These are phyloP conservation scores for Pseudogymnoascus sp. DNA, from an alignment of 2,329 filamentous ascomycete genomes.

Conservation along the genomic window DNA sequence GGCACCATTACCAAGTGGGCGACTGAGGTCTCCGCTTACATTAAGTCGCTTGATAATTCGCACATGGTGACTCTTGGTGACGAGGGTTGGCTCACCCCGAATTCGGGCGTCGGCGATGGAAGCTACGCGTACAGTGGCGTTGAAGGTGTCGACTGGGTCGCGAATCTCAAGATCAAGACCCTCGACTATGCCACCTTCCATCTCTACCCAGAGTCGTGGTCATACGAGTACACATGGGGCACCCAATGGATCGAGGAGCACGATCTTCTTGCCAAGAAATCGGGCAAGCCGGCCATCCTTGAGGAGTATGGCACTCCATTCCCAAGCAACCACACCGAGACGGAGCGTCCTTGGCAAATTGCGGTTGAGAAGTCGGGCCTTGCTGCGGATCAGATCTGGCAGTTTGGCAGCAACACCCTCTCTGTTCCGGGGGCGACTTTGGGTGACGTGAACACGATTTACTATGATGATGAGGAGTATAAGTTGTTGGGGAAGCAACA, in stretches of 20 bases:
- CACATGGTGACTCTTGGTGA: constrained; percentile 58
- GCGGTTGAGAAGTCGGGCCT: constrained; percentile 18
- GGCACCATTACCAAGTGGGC: constrained; percentile 54
- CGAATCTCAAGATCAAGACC: constrained; percentile 38
- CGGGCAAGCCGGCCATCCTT: constrained; percentile 33
- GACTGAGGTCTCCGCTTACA: constrained; percentile 45
- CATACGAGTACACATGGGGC: constrained; percentile 32
- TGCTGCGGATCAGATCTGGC: constrained; percentile 23
- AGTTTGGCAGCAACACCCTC: constrained; percentile 19
- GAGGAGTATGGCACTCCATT: constrained; percentile 31
- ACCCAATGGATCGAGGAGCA: constrained; percentile 39
- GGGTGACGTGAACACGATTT: constrained; percentile 22
- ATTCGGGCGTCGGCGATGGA: constrained; percentile 30
- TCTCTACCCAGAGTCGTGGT: constrained; percentile 40
- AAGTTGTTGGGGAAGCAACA: constrained; percentile 17
- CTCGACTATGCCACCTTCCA: constrained; percentile 46
- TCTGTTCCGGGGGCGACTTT: constrained; percentile 13
- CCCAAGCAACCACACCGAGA: constrained; percentile 18
- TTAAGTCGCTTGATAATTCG: constrained; percentile 51
- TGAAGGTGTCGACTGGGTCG: constrained; percentile 41
- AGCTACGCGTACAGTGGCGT: constrained; percentile 35
- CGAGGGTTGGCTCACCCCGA: constrained; percentile 45
- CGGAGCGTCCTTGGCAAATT: constrained; percentile 20
- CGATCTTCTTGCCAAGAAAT: constrained; percentile 28
- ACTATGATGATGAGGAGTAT: constrained; percentile 19